Base-by-base conservation (phyloP, 768 basidiomycete species). In the Auriscalpium vulgare region DNA sequence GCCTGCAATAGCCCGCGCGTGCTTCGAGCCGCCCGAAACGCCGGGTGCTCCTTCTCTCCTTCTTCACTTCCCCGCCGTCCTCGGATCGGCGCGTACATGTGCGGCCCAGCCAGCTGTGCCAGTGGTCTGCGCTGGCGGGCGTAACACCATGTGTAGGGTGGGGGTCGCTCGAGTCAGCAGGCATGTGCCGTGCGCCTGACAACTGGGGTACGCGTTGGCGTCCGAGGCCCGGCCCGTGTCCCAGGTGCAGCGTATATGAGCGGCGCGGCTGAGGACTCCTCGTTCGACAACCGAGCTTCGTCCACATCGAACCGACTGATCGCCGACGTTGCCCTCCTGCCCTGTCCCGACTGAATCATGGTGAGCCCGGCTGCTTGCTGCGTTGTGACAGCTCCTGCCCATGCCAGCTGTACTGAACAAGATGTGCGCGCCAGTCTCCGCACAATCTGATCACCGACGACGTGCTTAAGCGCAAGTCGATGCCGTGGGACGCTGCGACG, bases 261-360 rank as follows among this genome's bases (percentile, higher is more conserved):
- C 51, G n/a, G 43, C 23, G 51, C 40, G 19, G 43, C 29, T 13
- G 40, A 29, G 40, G 38, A 21, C 51, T 34, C 2, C 29, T 45
- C 17, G 17, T 23, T 40, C 34, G 44, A 34, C 19, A n/a, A 34
- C 51, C 51, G 51, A 53, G 35, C 21, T 44, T 53, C 35, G 38
- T 23, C 51, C 51, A 43, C 23, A 34, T 43, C 51, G 38, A 44
- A 8, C 51, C 51, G 51, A 53, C 23, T 23, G 51, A 53, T 53
- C 51, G n/a, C 51, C 51, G 43, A 53, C 40, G 11, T n/a, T 16
- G 29, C 29, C 29, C 29, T 23, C n/a, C 10, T 21, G 50, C 50
- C 9, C 14, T 7, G 17, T 10, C n/a, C 13, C 50, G 8, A 11
- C 11, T 37, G 34, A 17, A 51, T 17, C 43, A 53, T 53, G 51